Evolutionary conservation across 1,139 yeast genomes (phyloP).

Genomic region (Protomyces pachydermus): DNA sequence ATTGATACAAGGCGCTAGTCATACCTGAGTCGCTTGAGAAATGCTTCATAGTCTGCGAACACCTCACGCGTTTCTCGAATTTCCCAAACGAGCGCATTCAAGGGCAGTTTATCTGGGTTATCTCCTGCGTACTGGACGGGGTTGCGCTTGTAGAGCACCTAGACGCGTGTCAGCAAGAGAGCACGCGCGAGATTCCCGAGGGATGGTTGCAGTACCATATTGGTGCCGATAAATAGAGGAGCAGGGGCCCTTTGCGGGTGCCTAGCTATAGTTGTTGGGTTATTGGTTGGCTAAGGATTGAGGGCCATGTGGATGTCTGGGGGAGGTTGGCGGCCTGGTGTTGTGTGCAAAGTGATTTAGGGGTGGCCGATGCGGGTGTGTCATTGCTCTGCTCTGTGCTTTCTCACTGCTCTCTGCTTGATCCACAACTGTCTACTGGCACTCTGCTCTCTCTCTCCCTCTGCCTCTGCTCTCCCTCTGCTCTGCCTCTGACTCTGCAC

Average conservation of each 20-base stretch:
- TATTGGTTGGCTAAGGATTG: too few species aligned
- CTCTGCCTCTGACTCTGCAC: not conserved
- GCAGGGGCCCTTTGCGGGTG: too few species aligned
- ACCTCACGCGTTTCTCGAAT: conserved; percentile 23
- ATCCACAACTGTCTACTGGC: not conserved
- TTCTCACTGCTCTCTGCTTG: not conserved
- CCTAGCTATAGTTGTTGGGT: too few species aligned
- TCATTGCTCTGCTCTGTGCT: not conserved
- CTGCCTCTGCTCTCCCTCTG: not conserved
- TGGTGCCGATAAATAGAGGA: too few species aligned
- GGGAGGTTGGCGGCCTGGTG: too few species aligned
- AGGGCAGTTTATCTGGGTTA: conserved; percentile 21
- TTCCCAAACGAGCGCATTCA: conserved; percentile 20
- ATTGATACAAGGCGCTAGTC: not conserved
- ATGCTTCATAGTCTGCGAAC: conserved; percentile 57
- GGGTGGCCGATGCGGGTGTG: not conserved
- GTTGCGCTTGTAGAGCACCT: conserved; percentile 34
- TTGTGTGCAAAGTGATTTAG: too few species aligned
- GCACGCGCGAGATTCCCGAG: too few species aligned
- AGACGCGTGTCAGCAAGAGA: not conserved
- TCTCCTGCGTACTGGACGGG: conserved; percentile 28
- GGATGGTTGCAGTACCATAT: too few species aligned
- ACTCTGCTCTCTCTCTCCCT: not conserved
- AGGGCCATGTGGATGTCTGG: too few species aligned
- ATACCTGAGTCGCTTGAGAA: conserved; percentile 47